Evolutionary conservation across 2,329 filamentous ascomycete genomes (phyloP), one percentile per base, ranked within the genome.

Genomic region (Alternaria sp.): DNA sequence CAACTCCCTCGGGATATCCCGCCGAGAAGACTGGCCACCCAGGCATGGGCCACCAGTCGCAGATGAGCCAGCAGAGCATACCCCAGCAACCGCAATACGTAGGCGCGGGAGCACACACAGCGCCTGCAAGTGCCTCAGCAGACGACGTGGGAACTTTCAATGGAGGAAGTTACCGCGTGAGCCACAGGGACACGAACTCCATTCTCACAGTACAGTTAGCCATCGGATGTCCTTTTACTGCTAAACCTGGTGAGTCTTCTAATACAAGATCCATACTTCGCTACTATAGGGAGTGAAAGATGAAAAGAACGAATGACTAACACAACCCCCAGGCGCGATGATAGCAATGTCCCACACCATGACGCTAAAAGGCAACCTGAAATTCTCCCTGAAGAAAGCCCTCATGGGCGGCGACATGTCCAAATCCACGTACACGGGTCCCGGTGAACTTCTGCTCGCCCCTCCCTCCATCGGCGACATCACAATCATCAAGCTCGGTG

Each of bases 71-170:
- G 59, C 69, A 71, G 45, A 61, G 61, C 28, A 68, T 73, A 58
- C 76, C 75, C 60, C 77, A 74, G n/a, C 69, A 71, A 37, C 68
- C 73, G 51, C 78, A 79, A 46, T 73, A 73, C 64, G 69, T 67
- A 66, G 65, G 74, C 1, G 69, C 59, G 12, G 60, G 61, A 44
- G 59, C 62, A 18, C 30, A 53, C 23, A 53, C 49, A 23, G 79
- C 80, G n/a, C 51, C 82, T 30, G 55, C 14, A 25, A 43, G 21
- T 9, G 83, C 87, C 0, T 81, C 81, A 1, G 84, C 88, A 28
- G 96, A 98, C 79, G 94, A 97, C 71, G 88, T 97, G 2, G 96
- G 96, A n/a, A 96, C 92, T 0, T 99, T 98, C 84, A 98, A 98
- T 77, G 96, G 96, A 15, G 96, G 96, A 12, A 95, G 92, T 75